phyloP scores from a whole-genome alignment of 495 filamentous ascomycete species.

The Lentithecium fluviatile region DNA sequence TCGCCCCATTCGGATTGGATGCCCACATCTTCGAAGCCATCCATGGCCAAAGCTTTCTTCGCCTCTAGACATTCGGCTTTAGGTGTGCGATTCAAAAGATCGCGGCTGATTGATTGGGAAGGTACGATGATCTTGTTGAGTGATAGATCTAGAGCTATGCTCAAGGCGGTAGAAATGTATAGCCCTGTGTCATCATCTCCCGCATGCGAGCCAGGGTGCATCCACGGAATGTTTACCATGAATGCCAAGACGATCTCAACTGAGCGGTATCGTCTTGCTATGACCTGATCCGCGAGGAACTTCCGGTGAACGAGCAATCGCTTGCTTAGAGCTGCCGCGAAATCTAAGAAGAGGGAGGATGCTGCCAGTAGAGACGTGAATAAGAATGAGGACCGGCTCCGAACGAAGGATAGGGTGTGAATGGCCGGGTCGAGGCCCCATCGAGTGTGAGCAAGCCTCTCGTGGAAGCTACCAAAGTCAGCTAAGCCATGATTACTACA shows the following conservation, averaged over 20 bases:
- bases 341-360: constrained; percentile 63
- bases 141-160: constrained; percentile 66
- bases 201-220: constrained; percentile 64
- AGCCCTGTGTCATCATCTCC: constrained; percentile 71
- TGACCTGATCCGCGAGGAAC: constrained; percentile 59
- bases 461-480: constrained; percentile 56
- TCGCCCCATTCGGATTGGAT: constrained; percentile 58
- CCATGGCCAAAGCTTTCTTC: constrained; percentile 61
- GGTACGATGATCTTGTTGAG: constrained; percentile 66
- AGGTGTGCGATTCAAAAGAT: constrained; percentile 52
- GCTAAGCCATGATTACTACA: neutral
- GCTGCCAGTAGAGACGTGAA: constrained; percentile 69
- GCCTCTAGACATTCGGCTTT: constrained; percentile 66
- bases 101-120: constrained; percentile 51
- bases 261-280: constrained; percentile 59
- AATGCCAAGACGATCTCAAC: constrained; percentile 72
- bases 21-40: constrained; percentile 65
- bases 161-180: constrained; percentile 67
- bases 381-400: constrained; percentile 64
- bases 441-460: constrained; percentile 68
- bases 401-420: constrained; percentile 63
- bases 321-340: constrained; percentile 60
- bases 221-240: constrained; percentile 78
- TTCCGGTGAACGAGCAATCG: constrained; percentile 64
- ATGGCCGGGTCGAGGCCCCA: constrained; percentile 69